Evolutionary conservation across 2,329 filamentous ascomycete species (phyloP), one percentile per base, ranked within the genome.

Genomic region (Arthrobotrys musiformis): DNA sequence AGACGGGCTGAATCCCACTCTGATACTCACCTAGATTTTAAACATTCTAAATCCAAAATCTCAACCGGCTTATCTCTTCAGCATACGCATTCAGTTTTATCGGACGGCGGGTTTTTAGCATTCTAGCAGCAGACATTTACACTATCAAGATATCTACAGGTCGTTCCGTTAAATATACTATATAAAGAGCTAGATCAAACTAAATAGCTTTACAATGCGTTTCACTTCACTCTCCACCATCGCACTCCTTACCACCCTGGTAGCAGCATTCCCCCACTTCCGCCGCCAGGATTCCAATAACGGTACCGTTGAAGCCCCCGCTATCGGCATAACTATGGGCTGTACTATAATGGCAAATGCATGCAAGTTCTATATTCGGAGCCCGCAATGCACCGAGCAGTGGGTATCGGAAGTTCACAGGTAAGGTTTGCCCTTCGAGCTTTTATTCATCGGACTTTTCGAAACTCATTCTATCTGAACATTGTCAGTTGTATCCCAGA

Each of bases 321-420:
- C 70, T 13, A 74, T 62, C 13, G 54, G 70, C 1, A 56, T 61
- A 15, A 52, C 70, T 1, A 68, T 72, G 58, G 68, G 68, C 9
- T 74, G 61, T 35, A 67, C 52, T 4, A 26, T 68, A 22, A 68
- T 68, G 52, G 50, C 70, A 17, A 74, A 62, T 13, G 52, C 62
- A 15, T 74, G 70, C 24, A 67, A 62, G 13, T 61, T 67, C 19
- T 74, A 74, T 30, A 74, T 74, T 13, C 35, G 61, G 33, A 44
- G 35, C 35, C 19, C 61, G 8, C 70, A 56, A 33, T 74, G 70
- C 17, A 74, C 40, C 8, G 52, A 62, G 1, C 40, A 56, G 22
- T 74, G 70, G 61, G 62, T 74, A 15, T 24, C 30, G 0, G 70
- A 74, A 26, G 70, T 74, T 44, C 37, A 64, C n/a, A 64, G 54